These are phyloP conservation scores for Mariannaea elegans DNA, from an alignment of 2,329 filamentous ascomycete genomes.

Conservation along the genomic window DNA sequence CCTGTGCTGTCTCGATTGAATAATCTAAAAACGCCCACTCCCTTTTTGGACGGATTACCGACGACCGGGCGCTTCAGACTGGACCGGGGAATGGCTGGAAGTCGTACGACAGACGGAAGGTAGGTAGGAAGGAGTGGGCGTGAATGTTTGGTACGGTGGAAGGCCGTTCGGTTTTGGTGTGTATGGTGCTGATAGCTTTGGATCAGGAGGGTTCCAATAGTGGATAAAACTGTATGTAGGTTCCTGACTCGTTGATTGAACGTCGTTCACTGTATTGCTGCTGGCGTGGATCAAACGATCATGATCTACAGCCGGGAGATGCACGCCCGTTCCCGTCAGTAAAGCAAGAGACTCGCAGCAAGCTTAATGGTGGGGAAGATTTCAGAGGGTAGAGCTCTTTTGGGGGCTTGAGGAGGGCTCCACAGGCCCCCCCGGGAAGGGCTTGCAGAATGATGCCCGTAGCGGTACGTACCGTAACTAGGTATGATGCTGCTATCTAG, in stretches of 20 bases:
- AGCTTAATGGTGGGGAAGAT: slow-evolving; percentile 15
- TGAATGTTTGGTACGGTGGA: slow-evolving; percentile 10
- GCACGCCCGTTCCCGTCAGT: slow-evolving; percentile 15
- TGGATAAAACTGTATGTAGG: neutral
- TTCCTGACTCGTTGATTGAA: neutral
- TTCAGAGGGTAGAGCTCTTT: slow-evolving; percentile 21
- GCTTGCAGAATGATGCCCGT: slow-evolving; percentile 28
- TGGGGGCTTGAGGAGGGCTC: slow-evolving; percentile 21
- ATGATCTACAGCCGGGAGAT: slow-evolving; percentile 22
- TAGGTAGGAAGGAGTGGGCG: slow-evolving; percentile 20
- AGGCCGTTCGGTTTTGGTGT: neutral
- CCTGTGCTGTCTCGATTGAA: neutral
- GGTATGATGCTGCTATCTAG: too few species aligned
- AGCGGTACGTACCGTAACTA: too few species aligned
- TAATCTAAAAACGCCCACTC: slow-evolving; percentile 15
- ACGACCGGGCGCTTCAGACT: slow-evolving; percentile 27
- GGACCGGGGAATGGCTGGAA: slow-evolving; percentile 24
- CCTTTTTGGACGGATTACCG: slow-evolving; percentile 20
- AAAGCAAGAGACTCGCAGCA: neutral
- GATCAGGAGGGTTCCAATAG: too few species aligned
- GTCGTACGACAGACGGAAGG: slow-evolving; percentile 32
- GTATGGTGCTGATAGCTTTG: neutral
- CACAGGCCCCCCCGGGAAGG: slow-evolving; percentile 36
- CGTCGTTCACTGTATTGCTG: neutral
- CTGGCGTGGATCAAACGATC: slow-evolving; percentile 6